These are phyloP conservation scores for Calonectria multiphialidica DNA, from an alignment of 2,329 filamentous ascomycete species.

Conservation along the genomic window DNA sequence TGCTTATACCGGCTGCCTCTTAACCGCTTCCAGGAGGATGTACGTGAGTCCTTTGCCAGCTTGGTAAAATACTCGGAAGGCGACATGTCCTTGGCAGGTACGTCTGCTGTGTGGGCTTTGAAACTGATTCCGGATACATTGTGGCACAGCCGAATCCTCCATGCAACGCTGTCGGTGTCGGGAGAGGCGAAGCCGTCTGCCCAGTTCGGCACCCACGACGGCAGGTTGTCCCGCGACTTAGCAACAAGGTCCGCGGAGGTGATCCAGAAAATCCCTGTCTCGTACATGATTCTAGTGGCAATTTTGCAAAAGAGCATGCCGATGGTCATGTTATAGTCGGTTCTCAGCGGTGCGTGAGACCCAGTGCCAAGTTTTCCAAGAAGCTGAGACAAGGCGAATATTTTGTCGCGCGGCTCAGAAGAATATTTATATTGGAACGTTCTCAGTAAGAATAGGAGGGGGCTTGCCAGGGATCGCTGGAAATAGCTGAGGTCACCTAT, in stretches of 20 bases:
- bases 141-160: conserved; percentile 36
- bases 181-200: conserved; percentile 24
- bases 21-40: background rate
- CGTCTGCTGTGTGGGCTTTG: background rate
- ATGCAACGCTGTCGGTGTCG: conserved; percentile 15
- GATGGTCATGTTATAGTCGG: conserved; percentile 23
- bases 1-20: conserved; percentile 1
- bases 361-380: conserved; percentile 25
- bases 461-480: conserved; percentile 30
- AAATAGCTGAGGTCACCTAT: conserved; percentile 26
- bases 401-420: conserved; percentile 35
- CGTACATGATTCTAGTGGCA: conserved; percentile 26
- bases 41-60: background rate
- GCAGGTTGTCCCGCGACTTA: conserved; percentile 33
- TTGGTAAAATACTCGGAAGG: conserved; percentile 22
- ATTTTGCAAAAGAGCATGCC: conserved; percentile 26
- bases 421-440: conserved; percentile 32
- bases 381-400: conserved; percentile 27
- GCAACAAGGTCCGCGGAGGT: conserved; percentile 29
- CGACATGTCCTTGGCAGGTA: background rate
- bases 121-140: conserved; percentile 26
- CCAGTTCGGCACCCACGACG: conserved; percentile 40
- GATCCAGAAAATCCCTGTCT: conserved; percentile 37
- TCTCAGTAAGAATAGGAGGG: conserved; percentile 32
- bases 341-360: background rate